A percentile compares a stretch with the other conserved stretches of the same genome.
Conservation (phyloP, 306 rosid species). For the Begonia masoniana region DNA sequence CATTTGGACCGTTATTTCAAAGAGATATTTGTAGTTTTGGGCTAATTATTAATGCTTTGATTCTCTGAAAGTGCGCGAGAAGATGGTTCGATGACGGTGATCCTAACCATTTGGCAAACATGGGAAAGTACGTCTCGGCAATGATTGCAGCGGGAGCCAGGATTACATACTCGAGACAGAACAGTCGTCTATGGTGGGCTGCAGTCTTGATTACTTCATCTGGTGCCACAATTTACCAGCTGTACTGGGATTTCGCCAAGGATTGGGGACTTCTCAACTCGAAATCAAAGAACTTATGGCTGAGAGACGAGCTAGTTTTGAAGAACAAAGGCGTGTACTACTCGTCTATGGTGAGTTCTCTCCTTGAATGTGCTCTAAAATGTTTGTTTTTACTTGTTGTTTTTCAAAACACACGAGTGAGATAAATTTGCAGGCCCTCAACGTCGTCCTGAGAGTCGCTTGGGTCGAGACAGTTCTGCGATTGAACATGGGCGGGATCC, state of each 20-base stretch:
- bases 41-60: not conserved
- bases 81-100: slow-evolving; percentile 67
- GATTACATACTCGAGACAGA: slow-evolving; percentile 39
- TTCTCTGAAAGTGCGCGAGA: slow-evolving; percentile 60
- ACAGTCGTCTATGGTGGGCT: slow-evolving; percentile 38
- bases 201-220: slow-evolving; percentile 52
- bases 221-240: slow-evolving; percentile 71
- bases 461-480: slow-evolving; percentile 65
- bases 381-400: too few species aligned
- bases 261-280: slow-evolving; percentile 84
- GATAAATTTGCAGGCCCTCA: slow-evolving; percentile 49
- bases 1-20: too few species aligned
- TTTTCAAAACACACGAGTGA: slow-evolving; percentile 3
- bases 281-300: slow-evolving; percentile 59
- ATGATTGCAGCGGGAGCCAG: slow-evolving; percentile 93
- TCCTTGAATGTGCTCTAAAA: too few species aligned
- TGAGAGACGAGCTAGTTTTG: slow-evolving; percentile 66
- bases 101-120: slow-evolving; percentile 58
- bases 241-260: slow-evolving; percentile 86
- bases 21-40: not conserved
- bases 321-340: slow-evolving; percentile 66
- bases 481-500: slow-evolving; percentile 24
- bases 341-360: slow-evolving; percentile 47
- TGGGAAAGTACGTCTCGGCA: slow-evolving; percentile 99
- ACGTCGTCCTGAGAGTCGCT: slow-evolving; percentile 60